Percentiles rank a stretch among this genome's conserved stretches.
Conservation (phyloP, 495 filamentous ascomycete species). For the Lophium mytilinum region DNA sequence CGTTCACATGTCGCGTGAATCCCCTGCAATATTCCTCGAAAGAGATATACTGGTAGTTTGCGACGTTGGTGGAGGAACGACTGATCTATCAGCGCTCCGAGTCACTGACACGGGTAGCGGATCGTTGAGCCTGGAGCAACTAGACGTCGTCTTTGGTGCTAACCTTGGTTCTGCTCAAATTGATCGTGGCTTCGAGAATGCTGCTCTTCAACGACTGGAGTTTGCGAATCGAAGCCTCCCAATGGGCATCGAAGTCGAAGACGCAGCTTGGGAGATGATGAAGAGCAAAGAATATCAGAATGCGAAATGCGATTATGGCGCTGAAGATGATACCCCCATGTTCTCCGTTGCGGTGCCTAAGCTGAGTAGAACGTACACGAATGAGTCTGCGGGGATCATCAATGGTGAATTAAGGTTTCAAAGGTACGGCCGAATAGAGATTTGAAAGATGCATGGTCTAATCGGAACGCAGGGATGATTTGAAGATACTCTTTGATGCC, state of each 20-base stretch:
- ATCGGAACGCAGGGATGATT: conserved; percentile 17
- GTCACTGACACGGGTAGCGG: conserved; percentile 21
- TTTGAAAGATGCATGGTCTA: too few species aligned
- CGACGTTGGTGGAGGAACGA: conserved; percentile 49
- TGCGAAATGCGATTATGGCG: conserved; percentile 33
- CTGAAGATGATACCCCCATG: conserved; percentile 28
- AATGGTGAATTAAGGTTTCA: conserved; percentile 34
- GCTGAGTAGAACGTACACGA: conserved; percentile 32
- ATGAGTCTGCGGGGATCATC: conserved; percentile 33
- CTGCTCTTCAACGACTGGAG: conserved; percentile 10
- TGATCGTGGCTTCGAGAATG: conserved; percentile 24
- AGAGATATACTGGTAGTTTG: conserved; percentile 44
- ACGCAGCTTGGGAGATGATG: conserved; percentile 26
- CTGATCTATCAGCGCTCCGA: conserved; percentile 26
- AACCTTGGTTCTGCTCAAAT: conserved; percentile 24
- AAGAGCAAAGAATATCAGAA: conserved; percentile 28
- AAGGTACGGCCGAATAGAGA: conserved; percentile 20
- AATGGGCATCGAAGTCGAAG: conserved; percentile 10
- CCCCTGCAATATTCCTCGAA: conserved; percentile 22
- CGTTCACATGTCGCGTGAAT: conserved; percentile 42
- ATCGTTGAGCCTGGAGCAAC: conserved; percentile 27
- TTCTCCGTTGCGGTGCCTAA: conserved; percentile 27
- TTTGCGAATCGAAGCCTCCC: conserved; percentile 7
- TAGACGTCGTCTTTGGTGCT: conserved; percentile 30
- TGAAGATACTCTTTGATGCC: conserved; percentile 43